These are phyloP conservation scores for Salvia miltiorrhiza DNA, from an alignment of 257 asterid species.

Conservation along the genomic window DNA sequence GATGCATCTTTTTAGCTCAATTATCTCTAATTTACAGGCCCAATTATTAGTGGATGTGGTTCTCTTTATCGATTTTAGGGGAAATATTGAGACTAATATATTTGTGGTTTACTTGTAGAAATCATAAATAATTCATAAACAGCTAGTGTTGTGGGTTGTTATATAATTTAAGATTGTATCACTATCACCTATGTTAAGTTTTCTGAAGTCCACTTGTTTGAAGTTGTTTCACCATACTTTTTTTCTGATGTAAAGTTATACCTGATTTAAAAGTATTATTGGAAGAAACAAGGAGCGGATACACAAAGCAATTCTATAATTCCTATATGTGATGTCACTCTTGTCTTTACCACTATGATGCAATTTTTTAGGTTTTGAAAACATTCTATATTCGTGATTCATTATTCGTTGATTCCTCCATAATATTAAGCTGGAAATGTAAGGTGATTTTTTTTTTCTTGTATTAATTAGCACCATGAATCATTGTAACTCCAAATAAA, in stretches of 20 bases:
- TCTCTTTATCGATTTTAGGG: background rate
- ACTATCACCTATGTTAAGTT: background rate
- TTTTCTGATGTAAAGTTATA: background rate
- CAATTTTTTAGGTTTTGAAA: background rate
- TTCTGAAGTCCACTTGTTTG: slow-evolving; percentile 5
- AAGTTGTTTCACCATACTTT: slow-evolving; percentile 2
- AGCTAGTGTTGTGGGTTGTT: background rate
- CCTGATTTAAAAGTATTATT: too few species aligned
- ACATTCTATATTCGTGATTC: background rate
- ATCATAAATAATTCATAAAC: background rate
- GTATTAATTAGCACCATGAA: background rate
- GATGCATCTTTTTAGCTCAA: background rate
- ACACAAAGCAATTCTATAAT: background rate
- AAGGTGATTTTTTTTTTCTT: background rate
- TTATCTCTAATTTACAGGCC: too few species aligned
- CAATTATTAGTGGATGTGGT: background rate
- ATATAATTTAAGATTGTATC: background rate
- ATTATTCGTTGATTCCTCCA: background rate
- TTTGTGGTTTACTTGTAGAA: background rate
- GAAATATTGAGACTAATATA: background rate
- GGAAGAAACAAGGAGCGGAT: background rate
- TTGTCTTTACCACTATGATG: background rate
- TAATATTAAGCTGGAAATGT: background rate
- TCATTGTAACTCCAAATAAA: background rate
- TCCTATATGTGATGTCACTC: background rate